These are phyloP conservation scores for Cercophora scortea DNA, from an alignment of 495 filamentous ascomycete genomes.

Conservation along the genomic window DNA sequence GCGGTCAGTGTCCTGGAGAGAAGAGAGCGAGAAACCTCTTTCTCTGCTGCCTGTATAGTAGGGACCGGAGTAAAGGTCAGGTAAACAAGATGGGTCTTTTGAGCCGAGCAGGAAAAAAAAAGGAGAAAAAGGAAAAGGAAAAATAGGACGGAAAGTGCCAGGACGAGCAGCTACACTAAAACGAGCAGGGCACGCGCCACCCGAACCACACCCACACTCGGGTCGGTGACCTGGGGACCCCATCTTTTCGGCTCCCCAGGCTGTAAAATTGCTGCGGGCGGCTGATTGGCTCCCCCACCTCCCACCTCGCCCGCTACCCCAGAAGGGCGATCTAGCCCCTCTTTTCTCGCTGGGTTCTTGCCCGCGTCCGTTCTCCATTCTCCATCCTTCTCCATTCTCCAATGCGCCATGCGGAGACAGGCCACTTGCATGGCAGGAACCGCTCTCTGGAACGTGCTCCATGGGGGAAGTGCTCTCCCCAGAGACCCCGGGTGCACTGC, in stretches of 20 bases:
- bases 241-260: no score
- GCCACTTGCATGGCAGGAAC: neutral
- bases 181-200: no score
- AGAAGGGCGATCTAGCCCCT: constrained; percentile 1
- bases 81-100: no score
- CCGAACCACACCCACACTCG: no score
- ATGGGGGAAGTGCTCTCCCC: constrained; percentile 6
- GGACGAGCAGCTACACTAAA: no score
- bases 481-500: neutral
- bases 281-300: constrained; percentile 6
- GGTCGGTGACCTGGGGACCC: no score
- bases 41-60: no score
- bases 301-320: constrained; percentile 3
- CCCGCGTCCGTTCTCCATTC: neutral
- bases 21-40: neutral
- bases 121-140: no score
- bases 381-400: constrained; percentile 1
- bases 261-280: neutral
- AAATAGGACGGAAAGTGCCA: no score
- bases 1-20: neutral
- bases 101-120: no score
- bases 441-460: neutral
- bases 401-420: constrained; percentile 16
- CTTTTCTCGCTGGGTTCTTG: neutral
- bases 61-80: no score